phyloP scores from a whole-genome alignment of 495 filamentous ascomycete species.

The Niebla homalea region DNA sequence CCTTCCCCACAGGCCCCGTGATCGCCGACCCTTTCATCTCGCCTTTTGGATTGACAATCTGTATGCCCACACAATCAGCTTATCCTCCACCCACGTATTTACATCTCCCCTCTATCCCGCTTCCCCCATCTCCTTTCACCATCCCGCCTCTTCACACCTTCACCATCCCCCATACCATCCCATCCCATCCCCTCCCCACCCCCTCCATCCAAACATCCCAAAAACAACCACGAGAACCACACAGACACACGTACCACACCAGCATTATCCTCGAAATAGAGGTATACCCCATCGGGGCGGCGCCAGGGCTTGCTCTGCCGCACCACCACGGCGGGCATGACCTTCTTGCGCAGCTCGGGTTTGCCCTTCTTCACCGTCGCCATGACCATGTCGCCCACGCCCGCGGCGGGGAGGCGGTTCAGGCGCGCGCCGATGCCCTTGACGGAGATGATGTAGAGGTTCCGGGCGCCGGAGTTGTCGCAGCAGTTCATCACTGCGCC shows the following conservation, averaged over 20 bases:
- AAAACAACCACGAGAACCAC: no score
- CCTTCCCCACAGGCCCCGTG: conserved; percentile 98
- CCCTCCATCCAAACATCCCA: background rate
- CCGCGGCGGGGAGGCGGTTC: conserved; percentile 92
- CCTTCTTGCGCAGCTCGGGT: conserved; percentile 98
- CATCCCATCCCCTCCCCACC: background rate
- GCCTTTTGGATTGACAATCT: conserved; percentile 99
- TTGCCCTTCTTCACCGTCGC: conserved; percentile 99
- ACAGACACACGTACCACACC: conserved; percentile 86
- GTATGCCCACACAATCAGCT: conserved; percentile 13
- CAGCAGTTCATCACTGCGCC: conserved; percentile 94
- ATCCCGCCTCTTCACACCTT: background rate
- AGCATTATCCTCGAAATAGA: conserved; percentile 99
- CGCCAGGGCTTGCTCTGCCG: conserved; percentile 99
- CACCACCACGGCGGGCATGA: conserved; percentile 97
- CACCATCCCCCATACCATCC: background rate
- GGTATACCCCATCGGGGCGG: conserved; percentile 89
- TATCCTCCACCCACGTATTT: background rate
- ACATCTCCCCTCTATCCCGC: background rate
- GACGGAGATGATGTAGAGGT: conserved; percentile 99
- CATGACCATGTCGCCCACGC: conserved; percentile 99
- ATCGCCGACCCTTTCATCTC: conserved; percentile 99
- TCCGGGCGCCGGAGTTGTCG: conserved; percentile 97
- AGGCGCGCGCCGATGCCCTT: conserved; percentile 97
- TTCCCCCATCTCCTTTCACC: background rate